A percentile compares a stretch with the other conserved stretches of the same genome.
Evolutionary conservation across 495 filamentous ascomycete genomes (phyloP).

Genomic region (Daldinia decipiens): DNA sequence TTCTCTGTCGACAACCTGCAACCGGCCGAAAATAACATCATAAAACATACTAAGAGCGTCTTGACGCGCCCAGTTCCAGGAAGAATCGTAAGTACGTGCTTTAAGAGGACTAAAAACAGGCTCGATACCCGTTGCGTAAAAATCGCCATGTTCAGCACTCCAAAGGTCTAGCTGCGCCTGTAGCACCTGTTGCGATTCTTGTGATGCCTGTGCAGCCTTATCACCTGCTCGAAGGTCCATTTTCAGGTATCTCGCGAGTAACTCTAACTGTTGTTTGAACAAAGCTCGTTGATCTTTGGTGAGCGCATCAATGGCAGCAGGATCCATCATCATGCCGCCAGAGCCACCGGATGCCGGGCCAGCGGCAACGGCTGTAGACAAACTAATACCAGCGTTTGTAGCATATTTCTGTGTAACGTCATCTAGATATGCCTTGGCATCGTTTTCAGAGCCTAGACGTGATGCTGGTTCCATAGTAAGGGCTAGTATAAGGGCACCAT

Average conservation of each 20-base stretch:
- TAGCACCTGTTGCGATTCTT: slow-evolving; percentile 83
- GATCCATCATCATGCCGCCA: slow-evolving; percentile 98
- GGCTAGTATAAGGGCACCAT: slow-evolving; percentile 86
- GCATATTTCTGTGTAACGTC: slow-evolving; percentile 91
- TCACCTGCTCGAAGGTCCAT: slow-evolving; percentile 95
- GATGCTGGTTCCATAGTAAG: slow-evolving; percentile 92
- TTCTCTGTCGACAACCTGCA: slow-evolving; percentile 93
- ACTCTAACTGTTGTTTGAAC: slow-evolving; percentile 97
- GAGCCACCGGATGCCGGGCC: slow-evolving; percentile 78
- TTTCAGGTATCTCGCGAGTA: slow-evolving; percentile 95
- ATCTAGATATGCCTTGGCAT: slow-evolving; percentile 92
- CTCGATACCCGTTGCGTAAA: slow-evolving; percentile 94
- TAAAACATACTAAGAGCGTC: slow-evolving; percentile 99
- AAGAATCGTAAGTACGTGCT: slow-evolving; percentile 95
- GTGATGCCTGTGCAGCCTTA: slow-evolving; percentile 85
- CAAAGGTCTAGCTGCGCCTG: slow-evolving; percentile 95
- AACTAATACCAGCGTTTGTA: slow-evolving; percentile 79
- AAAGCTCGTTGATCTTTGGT: slow-evolving; percentile 94
- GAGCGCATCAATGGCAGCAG: slow-evolving; percentile 93
- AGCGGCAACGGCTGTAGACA: slow-evolving; percentile 76
- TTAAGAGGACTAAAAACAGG: slow-evolving; percentile 93
- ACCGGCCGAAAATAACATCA: slow-evolving; percentile 96
- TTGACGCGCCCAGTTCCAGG: slow-evolving; percentile 99
- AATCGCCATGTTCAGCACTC: slow-evolving; percentile 93
- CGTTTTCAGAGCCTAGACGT: slow-evolving; percentile 86